Base-by-base conservation (phyloP, 73 alveolate genomes). In the Paramecium biaurelia region DNA sequence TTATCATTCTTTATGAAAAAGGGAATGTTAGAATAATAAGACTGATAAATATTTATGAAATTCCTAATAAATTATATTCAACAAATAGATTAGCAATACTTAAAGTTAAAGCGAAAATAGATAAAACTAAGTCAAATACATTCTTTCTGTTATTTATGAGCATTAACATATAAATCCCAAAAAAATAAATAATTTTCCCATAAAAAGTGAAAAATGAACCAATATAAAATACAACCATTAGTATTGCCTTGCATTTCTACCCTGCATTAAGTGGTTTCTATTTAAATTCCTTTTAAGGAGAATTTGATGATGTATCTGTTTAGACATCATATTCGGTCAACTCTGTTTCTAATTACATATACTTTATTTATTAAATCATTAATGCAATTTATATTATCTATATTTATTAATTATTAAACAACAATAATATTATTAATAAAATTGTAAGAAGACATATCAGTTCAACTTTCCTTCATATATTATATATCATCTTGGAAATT, bases 261-360 rank as follows among this genome's bases (percentile, higher is more conserved):
- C 18, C 32, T 10, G 23, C 14, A 5, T 35, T 72, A 5, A 18
- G 0, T 8, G 32, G 30, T 15, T 30, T 72, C 23, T 34, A 37
- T 35, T 8, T 20, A 15, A 2, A 4, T 38, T 12, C 32, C n/a
- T 72, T n/a, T 34, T 72, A 35, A 4, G 59, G 59, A 63, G 84
- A 30, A 30, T 26, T 63, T 26, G 2, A 34, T 30, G 43, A 9
- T 12, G 53, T 26, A 32, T 63, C 38, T 5, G 6, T 4, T 34
- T 35, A 57, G 38, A 14, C 35, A 34, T 72, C 86, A 72, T 72
- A 35, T 14, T 38, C 58, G n/a, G 86, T 72, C 63, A 72, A 35
- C 34, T 72, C 86, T 35, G 58, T 72, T 35, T 72, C 86, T 35
- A 72, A 28, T 32, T 72, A 38, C 86, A 72, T 72, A 72, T 72